Percentiles rank a stretch among this genome's conserved stretches.
Evolutionary conservation across 495 filamentous ascomycete species (phyloP).

Genomic region (Saxophila tyrrhenica): DNA sequence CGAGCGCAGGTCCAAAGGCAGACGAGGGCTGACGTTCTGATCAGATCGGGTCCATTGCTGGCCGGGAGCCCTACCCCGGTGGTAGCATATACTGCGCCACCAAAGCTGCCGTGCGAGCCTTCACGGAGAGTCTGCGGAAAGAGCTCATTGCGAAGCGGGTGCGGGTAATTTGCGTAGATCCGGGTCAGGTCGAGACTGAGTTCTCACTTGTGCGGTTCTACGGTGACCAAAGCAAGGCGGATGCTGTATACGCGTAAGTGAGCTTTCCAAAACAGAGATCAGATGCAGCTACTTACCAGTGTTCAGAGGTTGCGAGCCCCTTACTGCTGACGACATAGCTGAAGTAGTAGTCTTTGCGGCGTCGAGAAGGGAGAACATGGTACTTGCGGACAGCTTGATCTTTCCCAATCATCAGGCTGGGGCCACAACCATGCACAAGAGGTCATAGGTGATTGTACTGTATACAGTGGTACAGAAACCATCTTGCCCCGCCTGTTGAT

Average conservation of each 20-base stretch:
- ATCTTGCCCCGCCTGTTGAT: no score
- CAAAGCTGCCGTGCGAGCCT: conserved; percentile 83
- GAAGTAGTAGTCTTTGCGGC: conserved; percentile 89
- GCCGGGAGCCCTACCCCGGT: conserved; percentile 78
- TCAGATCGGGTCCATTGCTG: conserved; percentile 93
- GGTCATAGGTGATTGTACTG: no score
- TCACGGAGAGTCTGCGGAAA: conserved; percentile 79
- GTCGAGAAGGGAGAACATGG: conserved; percentile 86
- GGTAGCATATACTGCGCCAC: conserved; percentile 95
- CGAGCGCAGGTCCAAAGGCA: no score
- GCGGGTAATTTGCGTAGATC: conserved; percentile 83
- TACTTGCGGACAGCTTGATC: conserved; percentile 81
- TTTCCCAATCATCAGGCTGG: conserved; percentile 83
- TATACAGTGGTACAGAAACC: no score
- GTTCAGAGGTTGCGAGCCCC: no score
- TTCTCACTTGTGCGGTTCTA: conserved; percentile 90
- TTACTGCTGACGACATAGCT: conserved; percentile 93
- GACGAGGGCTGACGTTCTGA: no score
- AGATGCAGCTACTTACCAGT: no score
- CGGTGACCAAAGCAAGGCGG: conserved; percentile 88
- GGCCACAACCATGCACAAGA: no score
- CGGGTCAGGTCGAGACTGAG: conserved; percentile 95
- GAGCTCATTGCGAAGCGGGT: conserved; percentile 83
- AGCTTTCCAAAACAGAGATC: no score
- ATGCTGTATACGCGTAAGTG: conserved; percentile 86